Percentiles rank a stretch among this genome's conserved stretches.
Conservation (phyloP, 371 early-diverging fungal genomes). For the Fennellomyces sp. region DNA sequence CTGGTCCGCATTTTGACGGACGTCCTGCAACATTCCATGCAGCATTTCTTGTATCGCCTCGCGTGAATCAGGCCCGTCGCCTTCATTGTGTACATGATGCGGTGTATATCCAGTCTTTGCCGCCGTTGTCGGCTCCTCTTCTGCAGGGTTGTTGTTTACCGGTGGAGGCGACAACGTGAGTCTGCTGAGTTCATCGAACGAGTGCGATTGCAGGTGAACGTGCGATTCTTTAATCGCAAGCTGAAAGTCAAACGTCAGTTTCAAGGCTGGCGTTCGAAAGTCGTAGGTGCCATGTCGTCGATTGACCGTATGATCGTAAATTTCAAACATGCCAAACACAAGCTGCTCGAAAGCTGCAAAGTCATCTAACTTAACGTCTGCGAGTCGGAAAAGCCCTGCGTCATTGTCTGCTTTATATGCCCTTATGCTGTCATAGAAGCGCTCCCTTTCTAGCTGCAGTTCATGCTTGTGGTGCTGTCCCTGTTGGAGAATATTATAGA, state of each 20-base stretch:
- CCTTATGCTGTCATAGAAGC: constrained; percentile 27
- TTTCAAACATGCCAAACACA: constrained; percentile 44
- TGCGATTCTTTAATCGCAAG: constrained; percentile 46
- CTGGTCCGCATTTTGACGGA: constrained; percentile 51
- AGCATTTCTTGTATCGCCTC: constrained; percentile 41
- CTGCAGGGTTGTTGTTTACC: background rate
- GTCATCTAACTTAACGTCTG: constrained; percentile 39
- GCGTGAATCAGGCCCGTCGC: constrained; percentile 16
- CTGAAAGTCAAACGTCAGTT: constrained; percentile 48
- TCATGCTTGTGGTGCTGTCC: constrained; percentile 30
- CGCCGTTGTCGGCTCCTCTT: background rate
- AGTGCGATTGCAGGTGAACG: constrained; percentile 24
- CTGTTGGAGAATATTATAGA: constrained; percentile 27
- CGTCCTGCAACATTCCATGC: constrained; percentile 47
- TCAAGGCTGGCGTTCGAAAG: constrained; percentile 44
- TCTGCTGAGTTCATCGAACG: constrained; percentile 11
- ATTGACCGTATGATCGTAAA: constrained; percentile 38
- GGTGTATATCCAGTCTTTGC: constrained; percentile 10
- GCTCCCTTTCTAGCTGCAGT: constrained; percentile 25
- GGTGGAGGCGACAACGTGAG: constrained; percentile 6
- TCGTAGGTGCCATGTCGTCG: constrained; percentile 24
- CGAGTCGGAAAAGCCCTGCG: constrained; percentile 31
- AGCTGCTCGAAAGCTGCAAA: constrained; percentile 46
- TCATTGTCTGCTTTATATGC: constrained; percentile 25
- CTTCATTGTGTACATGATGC: constrained; percentile 18